Percentiles rank a stretch among this genome's conserved stretches.
Evolutionary conservation across 2,329 filamentous ascomycete genomes (phyloP).

Genomic region (Arachnomyces sp.): DNA sequence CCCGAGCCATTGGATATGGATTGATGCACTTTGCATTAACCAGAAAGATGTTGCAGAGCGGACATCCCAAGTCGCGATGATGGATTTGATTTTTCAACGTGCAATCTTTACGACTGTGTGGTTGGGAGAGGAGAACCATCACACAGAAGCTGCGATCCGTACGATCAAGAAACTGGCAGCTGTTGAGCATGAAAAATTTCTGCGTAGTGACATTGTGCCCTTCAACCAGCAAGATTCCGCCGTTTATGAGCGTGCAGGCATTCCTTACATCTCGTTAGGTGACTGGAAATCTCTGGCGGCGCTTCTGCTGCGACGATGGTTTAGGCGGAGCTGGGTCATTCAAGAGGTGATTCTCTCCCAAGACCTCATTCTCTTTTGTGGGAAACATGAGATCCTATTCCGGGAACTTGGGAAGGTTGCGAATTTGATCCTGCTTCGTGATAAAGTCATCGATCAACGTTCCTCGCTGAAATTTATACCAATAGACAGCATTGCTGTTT

Average conservation of each 20-base stretch:
- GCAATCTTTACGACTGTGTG: conserved; percentile 15
- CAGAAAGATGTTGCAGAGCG: conserved; percentile 11
- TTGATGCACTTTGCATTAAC: conserved; percentile 14
- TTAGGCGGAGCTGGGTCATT: conserved; percentile 17
- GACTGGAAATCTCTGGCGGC: conserved; percentile 10
- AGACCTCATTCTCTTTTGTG: conserved; percentile 11
- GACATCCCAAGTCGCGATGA: conserved; percentile 10
- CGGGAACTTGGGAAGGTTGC: conserved; percentile 6
- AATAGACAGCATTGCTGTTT: conserved; percentile 1
- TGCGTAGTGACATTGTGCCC: conserved; percentile 1
- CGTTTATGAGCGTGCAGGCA: conserved; percentile 4
- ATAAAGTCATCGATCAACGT: neutral
- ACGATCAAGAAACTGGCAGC: conserved; percentile 7
- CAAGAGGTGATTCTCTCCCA: conserved; percentile 16
- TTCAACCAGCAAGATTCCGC: conserved; percentile 1
- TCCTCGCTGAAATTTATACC: conserved; percentile 1
- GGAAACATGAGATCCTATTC: conserved; percentile 9
- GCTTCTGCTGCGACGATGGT: conserved; percentile 15
- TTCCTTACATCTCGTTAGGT: conserved; percentile 8
- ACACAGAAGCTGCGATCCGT: conserved; percentile 7
- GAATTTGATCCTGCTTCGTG: neutral
- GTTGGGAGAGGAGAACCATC: conserved; percentile 12
- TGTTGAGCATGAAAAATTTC: conserved; percentile 3
- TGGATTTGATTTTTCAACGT: conserved; percentile 11
- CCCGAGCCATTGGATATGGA: conserved; percentile 9